Evolutionary conservation across 441 rosid genomes (phyloP), one percentile per base, ranked within the genome.

Genomic region (Pelargonium exstipulatum): DNA sequence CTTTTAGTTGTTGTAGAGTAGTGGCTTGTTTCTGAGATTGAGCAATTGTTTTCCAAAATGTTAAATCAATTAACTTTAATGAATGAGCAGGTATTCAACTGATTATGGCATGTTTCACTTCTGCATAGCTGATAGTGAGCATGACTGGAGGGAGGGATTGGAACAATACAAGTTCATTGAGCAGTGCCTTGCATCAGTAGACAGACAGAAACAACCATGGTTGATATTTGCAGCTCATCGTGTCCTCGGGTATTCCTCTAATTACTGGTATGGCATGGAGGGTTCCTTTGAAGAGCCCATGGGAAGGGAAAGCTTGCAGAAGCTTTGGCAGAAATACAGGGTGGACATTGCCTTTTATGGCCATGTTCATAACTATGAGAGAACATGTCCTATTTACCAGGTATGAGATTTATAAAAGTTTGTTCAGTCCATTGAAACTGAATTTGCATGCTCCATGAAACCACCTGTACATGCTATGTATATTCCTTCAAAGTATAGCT

Each of bases 331-430:
- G 83, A 94, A 89, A 80, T 90, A 94, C 83, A 91, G 82, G 76
- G 99, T 94, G 18, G 96, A 94, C 80, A 81, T 94, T 49, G 95
- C 99, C 57, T 94, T 90, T 79, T 94, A 79, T 20, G 99, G 99
- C 58, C 95, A 94, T 76, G 91, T 94, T 71, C 97, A 94, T 58
- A 91, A 91, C 88, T 93, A 93, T 70, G 98, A 91, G 79, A 80
- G 97, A 26, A 26, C 32, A 26, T 26, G 32, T 77, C 96, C 96
- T 40, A 77, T 91, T 66, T 90, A 94, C 82, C 83, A 94, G 97
- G 97, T 93, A 81, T 6, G 16, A 16, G 1, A 48, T 13, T 2
- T 18, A 16, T 18, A 13, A 6, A 16, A 9, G 0, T 6, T 20
- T 71, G 17, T 69, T 6, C 18, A 61, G 12, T 73, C 12, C 40